Evolutionary conservation across 176 grass and related monocot genomes (phyloP).

Genomic region (Eleusine indica): DNA sequence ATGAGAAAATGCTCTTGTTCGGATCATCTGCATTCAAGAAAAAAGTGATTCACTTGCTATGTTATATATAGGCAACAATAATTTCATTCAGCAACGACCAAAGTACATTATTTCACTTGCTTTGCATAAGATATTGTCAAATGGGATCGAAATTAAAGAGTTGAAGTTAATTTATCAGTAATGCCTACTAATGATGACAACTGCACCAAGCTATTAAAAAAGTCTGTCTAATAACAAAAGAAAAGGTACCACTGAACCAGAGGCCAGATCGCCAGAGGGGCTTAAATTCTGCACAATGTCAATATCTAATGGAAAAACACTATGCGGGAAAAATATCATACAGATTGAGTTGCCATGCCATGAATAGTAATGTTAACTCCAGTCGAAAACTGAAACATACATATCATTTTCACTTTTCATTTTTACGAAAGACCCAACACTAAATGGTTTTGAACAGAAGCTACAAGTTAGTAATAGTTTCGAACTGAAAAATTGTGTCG

Average conservation of each 20-base stretch:
- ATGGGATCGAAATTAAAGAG: too few species aligned
- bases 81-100: slow-evolving; percentile 19
- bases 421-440: not conserved
- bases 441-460: slow-evolving; percentile 3
- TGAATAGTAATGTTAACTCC: not conserved
- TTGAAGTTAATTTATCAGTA: too few species aligned
- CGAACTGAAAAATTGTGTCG: not conserved
- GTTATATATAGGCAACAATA: slow-evolving; percentile 4
- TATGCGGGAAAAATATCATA: not conserved
- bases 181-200: too few species aligned
- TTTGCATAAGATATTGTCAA: too few species aligned
- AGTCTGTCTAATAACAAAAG: too few species aligned
- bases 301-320: slow-evolving; percentile 10
- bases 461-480: not conserved
- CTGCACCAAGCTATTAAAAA: too few species aligned
- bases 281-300: not conserved
- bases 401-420: not conserved
- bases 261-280: not conserved
- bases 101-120: not conserved
- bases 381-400: too few species aligned
- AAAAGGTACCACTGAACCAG: too few species aligned
- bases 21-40: slow-evolving; percentile 64
- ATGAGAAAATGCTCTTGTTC: slow-evolving; percentile 63
- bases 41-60: slow-evolving; percentile 1
- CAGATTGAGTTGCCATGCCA: not conserved